Base-by-base conservation (phyloP, 148 eudicot species). In the Hydrangea macrophylla region DNA sequence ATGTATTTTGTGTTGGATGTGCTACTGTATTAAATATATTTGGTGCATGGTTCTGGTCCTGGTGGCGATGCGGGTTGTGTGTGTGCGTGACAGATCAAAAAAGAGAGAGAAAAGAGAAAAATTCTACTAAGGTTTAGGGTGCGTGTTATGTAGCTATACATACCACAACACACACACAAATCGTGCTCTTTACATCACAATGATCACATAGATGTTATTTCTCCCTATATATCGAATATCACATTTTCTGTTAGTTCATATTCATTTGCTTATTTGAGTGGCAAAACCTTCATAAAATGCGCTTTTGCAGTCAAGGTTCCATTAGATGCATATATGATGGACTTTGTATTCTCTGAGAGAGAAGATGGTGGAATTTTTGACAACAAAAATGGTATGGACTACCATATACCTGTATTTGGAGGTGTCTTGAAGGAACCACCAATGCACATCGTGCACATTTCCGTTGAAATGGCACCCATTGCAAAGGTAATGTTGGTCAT, bases 381-480 rank as follows among this genome's bases (percentile, higher is more conserved):
- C 82, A 91, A 91, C 67, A 91, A 83, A 78, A 56, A 80, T 71
- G 87, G 93, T 35, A 89, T 84, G 90, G 99, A 95, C 70, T 95
- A 95, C 76, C 99, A 95, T 73, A 71, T 95, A 72, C 99, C 99
- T 28, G 99, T 95, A 24, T 81, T 77, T 75, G 92, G 96, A 59
- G 99, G 92, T 70, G 82, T 95, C 67, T 70, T 79, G 48, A 92
- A 83, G 74, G 99, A 95, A 88, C 87, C 97, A 28, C 97, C 97
- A 0, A 82, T 95, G 93, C 93, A 95, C 70, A 89, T 91, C 76
- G 99, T 91, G 62, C 99, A 95, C 78, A 80, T 95, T 78, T 78
- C 99, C 64, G 99, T 91, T 72, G 99, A 95, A 81, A 89, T 95
- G 99, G 99, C 99, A 23, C 99, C 99, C 58, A 89, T 95, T 74